phyloP scores from a whole-genome alignment of 2,329 filamentous ascomycete species.

The Chalaropsis thielavioides region DNA sequence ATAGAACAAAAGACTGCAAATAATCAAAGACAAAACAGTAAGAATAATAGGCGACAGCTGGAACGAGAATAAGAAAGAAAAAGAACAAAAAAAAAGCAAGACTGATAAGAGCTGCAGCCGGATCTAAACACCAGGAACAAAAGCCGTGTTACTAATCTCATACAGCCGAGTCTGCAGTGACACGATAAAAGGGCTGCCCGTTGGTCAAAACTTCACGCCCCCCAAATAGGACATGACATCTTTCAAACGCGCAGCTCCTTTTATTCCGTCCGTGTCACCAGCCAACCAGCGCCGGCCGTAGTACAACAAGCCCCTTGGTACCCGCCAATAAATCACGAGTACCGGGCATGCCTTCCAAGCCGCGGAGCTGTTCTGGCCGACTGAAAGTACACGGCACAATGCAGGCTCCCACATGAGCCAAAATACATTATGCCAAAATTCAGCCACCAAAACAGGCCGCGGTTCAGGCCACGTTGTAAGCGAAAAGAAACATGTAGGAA shows the following conservation, averaged over 20 bases:
- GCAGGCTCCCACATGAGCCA: constrained; percentile 18
- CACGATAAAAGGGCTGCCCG: neutral
- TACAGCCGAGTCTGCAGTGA: neutral
- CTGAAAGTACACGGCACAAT: neutral
- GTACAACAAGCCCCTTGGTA: constrained; percentile 5
- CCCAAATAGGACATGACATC: constrained; percentile 7
- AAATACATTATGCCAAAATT: constrained; percentile 9
- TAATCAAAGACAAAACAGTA: constrained; percentile 21
- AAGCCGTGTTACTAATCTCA: neutral
- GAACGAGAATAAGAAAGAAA: constrained; percentile 21
- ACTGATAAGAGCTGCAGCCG: neutral
- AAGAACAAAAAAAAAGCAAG: constrained; percentile 22
- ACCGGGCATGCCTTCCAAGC: constrained; percentile 31
- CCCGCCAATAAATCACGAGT: constrained; percentile 18
- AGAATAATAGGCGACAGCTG: constrained; percentile 18
- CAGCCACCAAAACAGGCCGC: constrained; percentile 2
- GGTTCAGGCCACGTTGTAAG: constrained; percentile 15
- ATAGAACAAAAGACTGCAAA: constrained; percentile 6
- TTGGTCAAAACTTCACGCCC: neutral
- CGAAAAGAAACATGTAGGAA: constrained; percentile 15
- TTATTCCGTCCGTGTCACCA: neutral
- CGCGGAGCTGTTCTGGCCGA: neutral
- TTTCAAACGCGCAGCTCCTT: neutral
- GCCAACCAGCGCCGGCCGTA: neutral
- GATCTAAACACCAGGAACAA: constrained; percentile 11